Base-by-base conservation (phyloP, 352 stramenopile genomes). In the Phytophthora hibernalis region DNA sequence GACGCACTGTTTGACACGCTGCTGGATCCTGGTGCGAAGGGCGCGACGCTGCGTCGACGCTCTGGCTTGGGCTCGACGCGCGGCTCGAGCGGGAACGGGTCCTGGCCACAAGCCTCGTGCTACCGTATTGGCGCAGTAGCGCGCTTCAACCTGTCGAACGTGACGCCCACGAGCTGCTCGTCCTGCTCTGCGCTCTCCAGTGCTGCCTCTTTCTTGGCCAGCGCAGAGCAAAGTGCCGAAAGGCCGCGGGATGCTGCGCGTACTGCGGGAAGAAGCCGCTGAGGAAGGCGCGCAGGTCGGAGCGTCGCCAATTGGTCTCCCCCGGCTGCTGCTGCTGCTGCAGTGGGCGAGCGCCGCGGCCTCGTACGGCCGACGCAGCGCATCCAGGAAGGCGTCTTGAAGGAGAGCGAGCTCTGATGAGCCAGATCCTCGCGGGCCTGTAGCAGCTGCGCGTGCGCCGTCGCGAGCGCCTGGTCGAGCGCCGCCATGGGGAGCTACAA, bases 351-450 rank as follows among this genome's bases (percentile, higher is more conserved):
- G 44, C n/a, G 45, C 38, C 5, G 61, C 44, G 3, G 54, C 48
- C 24, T 79, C 74, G 45, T 70, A 76, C 11, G 63, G 63, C 13
- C 12, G 21, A 15, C 68, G 76, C 20, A 87, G 48, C 24, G 55
- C 59, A 4, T 79, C 73, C 15, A 87, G 33, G 35, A 87, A 78
- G 0, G 51, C 68, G 58, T 82, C 76, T 43, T 87, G 78, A 87
- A 87, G 52, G 49, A 51, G 20, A 30, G 31, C 48, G 53, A 47
- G 40, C n/a, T 16, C 8, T 26, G 40, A 3, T 9, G 65, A 37
- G 61, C 31, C 45, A 76, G 38, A 16, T 76, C 51, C 43, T 77
- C 65, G 24, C 54, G 64, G 18, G 58, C 58, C 28, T 70, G 69
- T 15, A 70, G 26, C 18, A 77, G 48, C 45, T 77, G 58, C 13